Base-by-base conservation (phyloP, 2,329 filamentous ascomycete species). In the Lomentospora prolificans region DNA sequence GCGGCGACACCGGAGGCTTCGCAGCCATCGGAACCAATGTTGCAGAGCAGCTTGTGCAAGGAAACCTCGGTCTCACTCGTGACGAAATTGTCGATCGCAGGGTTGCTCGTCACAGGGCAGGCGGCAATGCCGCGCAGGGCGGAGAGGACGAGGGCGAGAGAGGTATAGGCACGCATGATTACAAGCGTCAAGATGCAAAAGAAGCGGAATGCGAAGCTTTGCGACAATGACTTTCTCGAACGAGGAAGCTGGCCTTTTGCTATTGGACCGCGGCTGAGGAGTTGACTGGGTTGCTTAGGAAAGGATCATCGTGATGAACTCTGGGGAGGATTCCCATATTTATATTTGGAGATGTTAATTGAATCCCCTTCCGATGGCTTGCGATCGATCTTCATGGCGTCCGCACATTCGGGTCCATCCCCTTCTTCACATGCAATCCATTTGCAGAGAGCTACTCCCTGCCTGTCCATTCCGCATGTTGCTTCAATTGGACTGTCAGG, bases 21-120 rank as follows among this genome's bases (percentile, higher is more conserved):
- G 60, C 76, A 77, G 25, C 81, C 81, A 55, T 66, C 66, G 8
- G 78, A 66, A 3, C 82, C 81, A 59, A 85, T 82, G 63, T 84
- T 85, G 69, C 77, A 81, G 36, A 83, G 65, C 25, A 84, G 69
- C 57, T 77, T 71, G 8, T 69, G 64, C 27, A 81, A 63, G 2
- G 81, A 77, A 61, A 80, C 71, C 6, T 76, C 72, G 14, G 70
- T 74, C 65, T 84, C 75, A 0, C 70, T 72, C 28, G 72, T 65
- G 60, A 85, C 71, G 64, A 79, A 85, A 30, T 71, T 69, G 60
- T 80, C 75, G 12, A 82, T 50, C 6, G 22, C 44, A 19, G 55
- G 51, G 9, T 56, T 55, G 6, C 33, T 50, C 31, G n/a, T 36
- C 4, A 41, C 19, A n/a, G 55, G 50, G 50, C 33, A 46, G 4